Base-by-base conservation (phyloP, 2,329 filamentous ascomycete species). In the Penicillium sp. region DNA sequence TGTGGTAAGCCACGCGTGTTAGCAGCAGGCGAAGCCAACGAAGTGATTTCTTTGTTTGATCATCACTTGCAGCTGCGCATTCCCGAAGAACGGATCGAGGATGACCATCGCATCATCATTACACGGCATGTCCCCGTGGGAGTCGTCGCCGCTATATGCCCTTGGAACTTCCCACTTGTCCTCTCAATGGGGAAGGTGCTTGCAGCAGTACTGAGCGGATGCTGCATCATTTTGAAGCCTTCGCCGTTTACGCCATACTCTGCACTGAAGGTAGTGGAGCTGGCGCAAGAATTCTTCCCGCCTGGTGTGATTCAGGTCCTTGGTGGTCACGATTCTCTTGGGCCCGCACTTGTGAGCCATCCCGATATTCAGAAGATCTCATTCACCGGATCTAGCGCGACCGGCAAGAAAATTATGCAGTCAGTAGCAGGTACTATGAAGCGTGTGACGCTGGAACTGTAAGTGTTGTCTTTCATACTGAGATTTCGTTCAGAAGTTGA, bases 381-480 rank as follows among this genome's bases (percentile, higher is more conserved):
- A 54, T 85, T 85, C 66, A 85, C 82, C 0, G 81, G 82, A 7
- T 82, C 80, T 4, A 80, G 74, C 5, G 69, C 74, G 5, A 82
- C 81, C 0, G 63, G 80, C 59, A 77, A 80, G 63, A 72, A 70
- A 51, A 74, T 83, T 43, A 75, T 81, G 72, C 72, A 68, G 28
- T 72, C 69, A 54, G 77, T 75, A 47, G 72, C 75, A n/a, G 71
- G 69, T 58, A 82, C 80, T 0, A 62, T 83, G 45, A 83, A 84
- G 64, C 73, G 77, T 34, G 72, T 82, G 5, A 80, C 81, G 1
- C 73, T 83, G n/a, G 81, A 77, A 48, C 61, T 77, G 51, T 45
- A 39, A 28, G 48, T 21, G n/a, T 1, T 24, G 6, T 13, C 11
- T 10, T 42, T 24, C n/a, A 19, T 39, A n/a, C n/a, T n/a, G n/a